Evolutionary conservation across 2,329 filamentous ascomycete species (phyloP).

Genomic region (Calonectria honghensis): DNA sequence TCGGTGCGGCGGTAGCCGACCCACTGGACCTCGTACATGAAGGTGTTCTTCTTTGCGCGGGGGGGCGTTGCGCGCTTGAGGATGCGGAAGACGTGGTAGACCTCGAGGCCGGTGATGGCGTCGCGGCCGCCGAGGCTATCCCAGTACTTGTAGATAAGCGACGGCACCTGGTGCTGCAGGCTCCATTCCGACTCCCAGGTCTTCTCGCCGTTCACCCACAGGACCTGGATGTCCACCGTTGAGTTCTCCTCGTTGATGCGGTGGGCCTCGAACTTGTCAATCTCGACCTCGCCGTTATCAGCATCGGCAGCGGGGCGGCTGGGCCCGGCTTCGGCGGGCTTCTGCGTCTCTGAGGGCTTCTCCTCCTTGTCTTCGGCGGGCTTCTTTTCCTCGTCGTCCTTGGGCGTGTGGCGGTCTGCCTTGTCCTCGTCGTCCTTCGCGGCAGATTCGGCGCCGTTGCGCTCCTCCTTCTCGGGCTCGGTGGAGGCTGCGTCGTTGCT

Average conservation of each 20-base stretch:
- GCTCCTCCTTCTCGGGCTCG: conserved; percentile 17
- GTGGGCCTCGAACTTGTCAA: conserved; percentile 49
- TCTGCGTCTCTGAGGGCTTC: background rate
- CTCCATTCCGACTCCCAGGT: conserved; percentile 55
- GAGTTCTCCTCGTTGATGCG: conserved; percentile 49
- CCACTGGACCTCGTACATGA: conserved; percentile 54
- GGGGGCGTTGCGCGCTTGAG: conserved; percentile 48
- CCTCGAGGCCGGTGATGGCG: conserved; percentile 48
- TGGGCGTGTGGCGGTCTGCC: background rate
- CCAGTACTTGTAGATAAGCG: conserved; percentile 55
- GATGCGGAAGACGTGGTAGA: conserved; percentile 54
- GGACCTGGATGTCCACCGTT: conserved; percentile 52
- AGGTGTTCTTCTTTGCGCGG: conserved; percentile 44
- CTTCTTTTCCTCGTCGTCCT: background rate
- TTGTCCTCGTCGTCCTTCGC: conserved; percentile 23
- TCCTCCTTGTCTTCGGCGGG: background rate
- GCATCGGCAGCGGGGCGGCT: conserved; percentile 26
- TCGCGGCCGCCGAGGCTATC: conserved; percentile 51
- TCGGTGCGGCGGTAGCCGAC: conserved; percentile 52
- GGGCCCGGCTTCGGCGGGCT: conserved; percentile 16
- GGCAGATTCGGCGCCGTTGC: background rate
- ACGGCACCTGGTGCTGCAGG: conserved; percentile 52
- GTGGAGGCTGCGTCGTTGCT: conserved; percentile 31
- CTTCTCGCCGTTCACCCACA: conserved; percentile 51
- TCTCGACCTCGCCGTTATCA: conserved; percentile 48